Evolutionary conservation across 2,329 filamentous ascomycete species (phyloP).

Genomic region (Ceratocystis cacaofunesta): DNA sequence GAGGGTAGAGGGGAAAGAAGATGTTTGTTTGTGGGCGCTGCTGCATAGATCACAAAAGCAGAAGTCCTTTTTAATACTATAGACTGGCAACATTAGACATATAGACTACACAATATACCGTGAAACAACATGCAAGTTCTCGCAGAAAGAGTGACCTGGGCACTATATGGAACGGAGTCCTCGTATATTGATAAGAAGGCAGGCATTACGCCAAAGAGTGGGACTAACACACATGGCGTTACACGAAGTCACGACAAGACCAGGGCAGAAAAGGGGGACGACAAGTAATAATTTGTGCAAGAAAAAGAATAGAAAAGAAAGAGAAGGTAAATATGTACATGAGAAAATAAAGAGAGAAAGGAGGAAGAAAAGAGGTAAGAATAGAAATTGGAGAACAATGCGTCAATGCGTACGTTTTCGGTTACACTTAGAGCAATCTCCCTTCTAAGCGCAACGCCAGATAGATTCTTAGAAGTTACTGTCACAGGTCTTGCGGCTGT

Average conservation of each 20-base stretch:
- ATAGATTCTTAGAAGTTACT: constrained; percentile 23
- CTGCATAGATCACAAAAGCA: constrained; percentile 6
- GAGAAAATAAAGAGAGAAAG: neutral
- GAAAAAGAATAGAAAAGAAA: neutral
- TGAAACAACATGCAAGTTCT: neutral
- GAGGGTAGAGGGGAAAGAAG: neutral
- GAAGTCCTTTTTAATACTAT: constrained; percentile 13
- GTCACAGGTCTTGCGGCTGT: constrained; percentile 22
- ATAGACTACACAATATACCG: constrained; percentile 16
- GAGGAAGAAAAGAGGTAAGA: neutral
- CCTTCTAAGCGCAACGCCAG: neutral
- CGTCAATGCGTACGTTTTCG: too few species aligned
- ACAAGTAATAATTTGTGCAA: neutral
- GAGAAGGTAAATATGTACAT: neutral
- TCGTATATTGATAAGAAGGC: too few species aligned
- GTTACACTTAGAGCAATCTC: too few species aligned
- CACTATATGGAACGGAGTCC: neutral
- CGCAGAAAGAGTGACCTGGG: neutral
- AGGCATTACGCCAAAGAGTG: neutral
- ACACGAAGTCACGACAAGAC: neutral
- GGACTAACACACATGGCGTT: neutral
- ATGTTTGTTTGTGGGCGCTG: neutral
- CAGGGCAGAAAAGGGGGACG: neutral
- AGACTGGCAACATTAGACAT: constrained; percentile 16
- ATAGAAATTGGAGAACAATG: too few species aligned